Evolutionary conservation across 2,329 filamentous ascomycete genomes (phyloP).

Genomic region (Orbilia javanica): DNA sequence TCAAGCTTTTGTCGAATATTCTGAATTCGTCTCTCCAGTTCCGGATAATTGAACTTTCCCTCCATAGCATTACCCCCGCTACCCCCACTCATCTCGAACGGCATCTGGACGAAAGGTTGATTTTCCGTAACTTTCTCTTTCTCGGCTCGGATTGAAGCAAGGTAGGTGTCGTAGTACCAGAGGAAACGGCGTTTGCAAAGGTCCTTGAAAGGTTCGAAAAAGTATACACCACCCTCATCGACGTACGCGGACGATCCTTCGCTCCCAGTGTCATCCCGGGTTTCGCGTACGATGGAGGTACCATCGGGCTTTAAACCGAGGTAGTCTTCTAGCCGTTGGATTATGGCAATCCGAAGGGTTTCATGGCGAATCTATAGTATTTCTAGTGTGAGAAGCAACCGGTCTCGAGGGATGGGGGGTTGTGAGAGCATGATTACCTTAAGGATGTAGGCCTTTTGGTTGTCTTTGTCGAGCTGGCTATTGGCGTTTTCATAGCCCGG

Average conservation of each 20-base stretch:
- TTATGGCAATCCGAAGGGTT: constrained; percentile 84
- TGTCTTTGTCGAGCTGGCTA: constrained; percentile 76
- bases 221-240: constrained; percentile 53
- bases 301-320: constrained; percentile 74
- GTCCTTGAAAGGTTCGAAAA: constrained; percentile 88
- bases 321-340: constrained; percentile 85
- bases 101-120: constrained; percentile 80
- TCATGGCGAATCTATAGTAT: constrained; percentile 85
- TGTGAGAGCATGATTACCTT: constrained; percentile 73
- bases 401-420: not conserved
- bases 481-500: constrained; percentile 88
- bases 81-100: constrained; percentile 77
- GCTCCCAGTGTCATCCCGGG: constrained; percentile 63
- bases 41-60: constrained; percentile 83
- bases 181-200: constrained; percentile 90
- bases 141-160: constrained; percentile 77
- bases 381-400: not conserved
- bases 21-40: constrained; percentile 77
- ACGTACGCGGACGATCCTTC: constrained; percentile 65
- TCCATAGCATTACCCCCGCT: constrained; percentile 88
- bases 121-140: constrained; percentile 74
- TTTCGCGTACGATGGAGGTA: constrained; percentile 63
- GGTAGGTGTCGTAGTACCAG: constrained; percentile 94
- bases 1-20: constrained; percentile 78
- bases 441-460: constrained; percentile 79